phyloP scores from a whole-genome alignment of 805 yeast genomes.

The Groenewaldozyma salmanticensis region DNA sequence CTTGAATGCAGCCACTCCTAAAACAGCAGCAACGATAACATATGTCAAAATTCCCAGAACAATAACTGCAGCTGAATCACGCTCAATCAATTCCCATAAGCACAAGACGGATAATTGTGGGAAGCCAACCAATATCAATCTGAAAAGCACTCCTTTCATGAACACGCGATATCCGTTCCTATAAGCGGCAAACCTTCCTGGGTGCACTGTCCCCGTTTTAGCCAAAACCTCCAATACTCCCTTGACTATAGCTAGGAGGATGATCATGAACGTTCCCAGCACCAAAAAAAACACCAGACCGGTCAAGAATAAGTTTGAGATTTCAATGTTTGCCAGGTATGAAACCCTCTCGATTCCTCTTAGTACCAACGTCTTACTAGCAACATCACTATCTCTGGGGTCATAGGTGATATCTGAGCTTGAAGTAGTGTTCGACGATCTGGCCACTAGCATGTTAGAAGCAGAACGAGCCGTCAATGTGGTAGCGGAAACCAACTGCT shows the following conservation, averaged over 20 bases:
- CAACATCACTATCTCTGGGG: constrained; percentile 42
- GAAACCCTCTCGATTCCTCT: constrained; percentile 93
- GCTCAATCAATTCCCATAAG: constrained; percentile 79
- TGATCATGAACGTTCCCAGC: constrained; percentile 51
- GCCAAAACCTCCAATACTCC: constrained; percentile 57
- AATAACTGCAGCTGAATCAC: constrained; percentile 75
- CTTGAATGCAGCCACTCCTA: constrained; percentile 62
- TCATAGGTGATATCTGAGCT: constrained; percentile 14
- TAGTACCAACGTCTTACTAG: constrained; percentile 59
- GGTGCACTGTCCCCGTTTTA: constrained; percentile 47
- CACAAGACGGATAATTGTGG: constrained; percentile 78
- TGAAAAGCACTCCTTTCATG: constrained; percentile 79
- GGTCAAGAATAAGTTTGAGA: constrained; percentile 78
- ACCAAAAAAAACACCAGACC: constrained; percentile 77
- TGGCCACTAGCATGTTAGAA: constrained; percentile 3
- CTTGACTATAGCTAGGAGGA: constrained; percentile 49
- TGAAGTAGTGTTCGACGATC: constrained; percentile 4
- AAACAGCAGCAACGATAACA: constrained; percentile 44
- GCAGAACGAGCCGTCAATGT: not conserved
- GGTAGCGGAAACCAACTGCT: not conserved
- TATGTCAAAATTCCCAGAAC: constrained; percentile 71
- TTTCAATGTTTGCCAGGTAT: constrained; percentile 72
- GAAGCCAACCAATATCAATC: constrained; percentile 74
- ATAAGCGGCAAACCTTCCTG: constrained; percentile 61
- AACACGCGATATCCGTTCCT: constrained; percentile 77